Evolutionary conservation across 2,329 filamentous ascomycete genomes (phyloP).

Genomic region (Conoideocrella luteorostrata): DNA sequence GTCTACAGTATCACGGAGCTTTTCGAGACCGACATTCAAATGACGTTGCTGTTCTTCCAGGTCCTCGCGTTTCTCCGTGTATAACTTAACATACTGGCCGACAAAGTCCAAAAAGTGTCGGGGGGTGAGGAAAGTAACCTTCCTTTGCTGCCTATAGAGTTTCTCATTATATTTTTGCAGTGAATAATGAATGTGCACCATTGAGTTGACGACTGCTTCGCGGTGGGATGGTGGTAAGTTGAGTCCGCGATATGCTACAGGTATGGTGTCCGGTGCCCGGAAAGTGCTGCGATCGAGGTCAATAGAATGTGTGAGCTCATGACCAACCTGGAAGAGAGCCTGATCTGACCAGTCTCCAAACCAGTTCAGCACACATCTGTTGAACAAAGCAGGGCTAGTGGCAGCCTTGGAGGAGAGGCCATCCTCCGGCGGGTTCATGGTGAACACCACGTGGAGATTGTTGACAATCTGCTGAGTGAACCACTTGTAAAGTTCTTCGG

Average conservation of each 20-base stretch:
- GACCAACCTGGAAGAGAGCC: slow-evolving; percentile 94
- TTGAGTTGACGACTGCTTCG: slow-evolving; percentile 89
- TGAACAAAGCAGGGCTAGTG: slow-evolving; percentile 96
- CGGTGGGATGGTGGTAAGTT: slow-evolving; percentile 80
- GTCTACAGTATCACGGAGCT: slow-evolving; percentile 91
- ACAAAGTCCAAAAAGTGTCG: slow-evolving; percentile 98
- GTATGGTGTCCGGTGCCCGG: slow-evolving; percentile 80
- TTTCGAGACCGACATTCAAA: slow-evolving; percentile 96
- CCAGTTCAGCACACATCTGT: slow-evolving; percentile 99
- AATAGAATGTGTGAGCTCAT: slow-evolving; percentile 91
- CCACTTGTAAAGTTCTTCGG: slow-evolving; percentile 99
- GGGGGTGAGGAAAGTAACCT: slow-evolving; percentile 87
- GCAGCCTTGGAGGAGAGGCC: slow-evolving; percentile 93
- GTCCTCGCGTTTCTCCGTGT: slow-evolving; percentile 97
- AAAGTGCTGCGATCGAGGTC: slow-evolving; percentile 88
- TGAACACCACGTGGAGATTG: slow-evolving; percentile 98
- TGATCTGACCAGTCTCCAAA: slow-evolving; percentile 99
- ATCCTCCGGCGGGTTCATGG: slow-evolving; percentile 98
- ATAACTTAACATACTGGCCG: slow-evolving; percentile 92
- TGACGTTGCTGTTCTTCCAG: slow-evolving; percentile 98
- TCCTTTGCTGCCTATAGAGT: slow-evolving; percentile 85
- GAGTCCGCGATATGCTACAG: slow-evolving; percentile 84
- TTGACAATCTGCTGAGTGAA: slow-evolving; percentile 99
- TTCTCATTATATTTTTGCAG: slow-evolving; percentile 84
- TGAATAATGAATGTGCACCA: slow-evolving; percentile 98